These are phyloP conservation scores for Lithospermum erythrorhizon DNA, from an alignment of 257 asterid genomes.

Conservation along the genomic window DNA sequence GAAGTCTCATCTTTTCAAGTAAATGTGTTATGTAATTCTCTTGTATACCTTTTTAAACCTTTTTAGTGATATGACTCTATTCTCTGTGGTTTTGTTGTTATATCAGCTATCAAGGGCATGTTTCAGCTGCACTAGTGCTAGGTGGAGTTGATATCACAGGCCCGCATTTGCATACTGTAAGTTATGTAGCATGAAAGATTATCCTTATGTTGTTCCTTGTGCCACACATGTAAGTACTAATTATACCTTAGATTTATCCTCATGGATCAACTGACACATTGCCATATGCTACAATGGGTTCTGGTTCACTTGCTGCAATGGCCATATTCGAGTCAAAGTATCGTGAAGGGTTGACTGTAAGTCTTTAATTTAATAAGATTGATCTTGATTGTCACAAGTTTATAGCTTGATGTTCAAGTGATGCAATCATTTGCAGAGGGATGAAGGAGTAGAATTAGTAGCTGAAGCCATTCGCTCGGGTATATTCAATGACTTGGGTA, in stretches of 20 bases:
- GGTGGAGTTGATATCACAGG: slow-evolving; percentile 94
- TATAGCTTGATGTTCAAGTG: slow-evolving; percentile 4
- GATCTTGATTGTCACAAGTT: neutral
- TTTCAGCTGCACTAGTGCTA: slow-evolving; percentile 87
- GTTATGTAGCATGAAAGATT: slow-evolving; percentile 13
- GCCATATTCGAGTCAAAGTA: too few species aligned
- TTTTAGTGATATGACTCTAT: slow-evolving; percentile 8
- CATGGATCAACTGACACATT: slow-evolving; percentile 97
- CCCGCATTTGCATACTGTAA: slow-evolving; percentile 89
- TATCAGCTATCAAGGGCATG: slow-evolving; percentile 74
- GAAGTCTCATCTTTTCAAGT: slow-evolving; percentile 88
- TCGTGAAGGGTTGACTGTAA: slow-evolving; percentile 70
- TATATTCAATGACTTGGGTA: too few species aligned
- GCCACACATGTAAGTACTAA: slow-evolving; percentile 6
- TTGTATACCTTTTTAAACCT: slow-evolving; percentile 1
- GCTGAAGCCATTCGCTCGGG: slow-evolving; percentile 96
- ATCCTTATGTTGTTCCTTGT: neutral
- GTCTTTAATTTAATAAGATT: slow-evolving; percentile 17
- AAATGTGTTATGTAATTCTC: slow-evolving; percentile 12
- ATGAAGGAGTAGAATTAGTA: slow-evolving; percentile 72
- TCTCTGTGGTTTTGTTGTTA: slow-evolving; percentile 14
- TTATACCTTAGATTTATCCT: slow-evolving; percentile 66
- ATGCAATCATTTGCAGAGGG: slow-evolving; percentile 43
- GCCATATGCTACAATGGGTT: slow-evolving; percentile 97
- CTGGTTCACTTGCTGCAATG: slow-evolving; percentile 98